Evolutionary conservation across 768 basidiomycete genomes (phyloP), one percentile per base, ranked within the genome.

Genomic region (Fomitopsis pulvina): DNA sequence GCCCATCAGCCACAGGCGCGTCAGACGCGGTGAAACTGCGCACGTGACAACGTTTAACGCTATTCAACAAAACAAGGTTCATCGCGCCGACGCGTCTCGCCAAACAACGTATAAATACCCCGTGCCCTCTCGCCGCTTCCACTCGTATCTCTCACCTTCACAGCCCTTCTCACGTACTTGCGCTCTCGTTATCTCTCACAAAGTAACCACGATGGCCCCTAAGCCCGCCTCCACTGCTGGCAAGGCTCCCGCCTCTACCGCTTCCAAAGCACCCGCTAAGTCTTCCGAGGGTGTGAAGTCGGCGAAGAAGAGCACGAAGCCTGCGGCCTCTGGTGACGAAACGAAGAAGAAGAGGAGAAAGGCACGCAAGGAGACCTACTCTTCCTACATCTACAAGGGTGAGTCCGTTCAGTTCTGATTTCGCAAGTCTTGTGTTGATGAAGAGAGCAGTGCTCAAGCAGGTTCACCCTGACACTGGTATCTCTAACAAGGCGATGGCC

Each of bases 401-500:
- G 54, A 47, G 73, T 68, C 2, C 40, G 32, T 2, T 44, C 4
- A 7, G 20, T 21, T 48, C 24, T 12, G n/a, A 22, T 24, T 26
- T 38, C 1, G 7, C 3, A 2, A 22, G 40, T 1, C 12, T 43
- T 29, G 20, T 52, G 54, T 14, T 63, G 34, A 26, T 27, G 32
- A 18, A 38, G 14, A 44, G 37, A 46, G 22, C 51, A 91, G 93
- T 96, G 57, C 79, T 96, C 60, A 96, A 89, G 74, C 95, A 96
- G 74, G 92, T 96, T 56, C 94, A 95, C 74, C 95, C 94, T 47
- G 93, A 95, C 62, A 95, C 93, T 47, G 94, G 94, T 85, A 95
- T 96, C 79, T 95, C 92, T 32, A 95, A 92, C 81, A 95, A 95
- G 71, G 86, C 87, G 2, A 91, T 92, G 88, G 85, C 87, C 55